phyloP scores from a whole-genome alignment of 441 rosid species.

The Manihot esculenta region DNA sequence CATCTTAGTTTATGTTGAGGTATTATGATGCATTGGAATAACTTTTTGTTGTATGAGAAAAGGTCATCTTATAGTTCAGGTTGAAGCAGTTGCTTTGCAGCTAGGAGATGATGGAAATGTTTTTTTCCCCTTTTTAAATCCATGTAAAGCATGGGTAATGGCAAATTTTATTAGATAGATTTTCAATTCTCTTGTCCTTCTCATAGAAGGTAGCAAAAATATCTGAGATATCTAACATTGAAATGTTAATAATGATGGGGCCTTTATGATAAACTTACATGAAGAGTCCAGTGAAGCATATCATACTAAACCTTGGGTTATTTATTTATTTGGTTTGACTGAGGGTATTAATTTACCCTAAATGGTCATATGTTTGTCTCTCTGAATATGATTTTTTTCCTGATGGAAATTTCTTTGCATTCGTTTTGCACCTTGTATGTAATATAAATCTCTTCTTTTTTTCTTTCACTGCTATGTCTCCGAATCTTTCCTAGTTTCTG shows the following conservation, averaged over 20 bases:
- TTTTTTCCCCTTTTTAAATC: too few relatives aligned
- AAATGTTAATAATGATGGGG: slow-evolving; percentile 1
- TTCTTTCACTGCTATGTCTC: too few relatives aligned
- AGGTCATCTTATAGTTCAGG: background rate
- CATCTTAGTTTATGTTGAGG: too few relatives aligned
- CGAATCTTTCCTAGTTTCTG: background rate
- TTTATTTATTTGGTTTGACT: too few relatives aligned
- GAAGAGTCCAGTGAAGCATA: background rate
- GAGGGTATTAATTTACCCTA: too few relatives aligned
- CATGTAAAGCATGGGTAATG: background rate
- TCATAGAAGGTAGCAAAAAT: background rate
- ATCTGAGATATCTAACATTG: background rate
- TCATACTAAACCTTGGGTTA: too few relatives aligned
- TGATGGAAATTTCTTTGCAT: background rate
- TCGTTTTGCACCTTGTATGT: background rate
- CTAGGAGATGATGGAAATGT: background rate
- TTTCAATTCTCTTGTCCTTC: background rate
- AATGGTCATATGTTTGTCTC: background rate
- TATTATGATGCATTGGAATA: background rate
- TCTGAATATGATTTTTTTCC: background rate
- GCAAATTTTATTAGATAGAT: background rate
- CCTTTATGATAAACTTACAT: background rate
- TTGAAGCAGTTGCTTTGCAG: background rate
- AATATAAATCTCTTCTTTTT: background rate
- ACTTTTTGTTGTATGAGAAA: too few relatives aligned